These are phyloP conservation scores for Pseudogymnoascus verrucosus DNA, from an alignment of 2,329 filamentous ascomycete genomes.

Conservation along the genomic window DNA sequence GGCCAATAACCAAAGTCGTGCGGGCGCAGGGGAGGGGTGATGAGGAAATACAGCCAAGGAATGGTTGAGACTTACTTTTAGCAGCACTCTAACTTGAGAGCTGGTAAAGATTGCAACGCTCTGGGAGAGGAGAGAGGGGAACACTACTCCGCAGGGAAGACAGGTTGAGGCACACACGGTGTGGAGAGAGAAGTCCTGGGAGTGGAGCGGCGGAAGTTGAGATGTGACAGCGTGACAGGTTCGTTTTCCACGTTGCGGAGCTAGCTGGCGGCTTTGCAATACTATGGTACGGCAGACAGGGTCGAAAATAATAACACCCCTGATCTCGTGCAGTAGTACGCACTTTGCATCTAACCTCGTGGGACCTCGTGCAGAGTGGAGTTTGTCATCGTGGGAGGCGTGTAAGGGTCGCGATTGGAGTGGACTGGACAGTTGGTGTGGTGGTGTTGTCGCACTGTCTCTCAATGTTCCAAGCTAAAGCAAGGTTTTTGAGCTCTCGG, in stretches of 20 bases:
- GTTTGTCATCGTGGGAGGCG: background rate
- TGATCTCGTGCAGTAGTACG: background rate
- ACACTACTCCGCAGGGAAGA: background rate
- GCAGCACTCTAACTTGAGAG: background rate
- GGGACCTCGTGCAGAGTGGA: constrained; percentile 1
- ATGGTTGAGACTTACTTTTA: background rate
- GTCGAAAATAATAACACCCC: constrained; percentile 1
- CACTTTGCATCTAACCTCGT: constrained; percentile 1
- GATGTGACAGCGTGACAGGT: constrained; percentile 5
- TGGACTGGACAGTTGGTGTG: background rate
- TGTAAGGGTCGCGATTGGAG: background rate
- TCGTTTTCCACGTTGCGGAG: background rate
- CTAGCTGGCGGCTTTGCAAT: background rate
- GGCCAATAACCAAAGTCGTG: background rate
- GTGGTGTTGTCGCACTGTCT: background rate
- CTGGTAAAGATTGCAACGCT: background rate
- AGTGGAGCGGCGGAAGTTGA: background rate
- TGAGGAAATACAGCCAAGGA: background rate
- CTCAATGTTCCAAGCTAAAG: constrained; percentile 3
- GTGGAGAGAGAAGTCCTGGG: background rate
- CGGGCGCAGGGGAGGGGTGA: background rate
- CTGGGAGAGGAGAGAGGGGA: background rate
- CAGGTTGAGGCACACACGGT: background rate
- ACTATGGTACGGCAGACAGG: background rate
- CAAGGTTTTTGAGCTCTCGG: background rate